Conservation (phyloP, 1,284 basidiomycete species). For the Flammula alnicola region DNA sequence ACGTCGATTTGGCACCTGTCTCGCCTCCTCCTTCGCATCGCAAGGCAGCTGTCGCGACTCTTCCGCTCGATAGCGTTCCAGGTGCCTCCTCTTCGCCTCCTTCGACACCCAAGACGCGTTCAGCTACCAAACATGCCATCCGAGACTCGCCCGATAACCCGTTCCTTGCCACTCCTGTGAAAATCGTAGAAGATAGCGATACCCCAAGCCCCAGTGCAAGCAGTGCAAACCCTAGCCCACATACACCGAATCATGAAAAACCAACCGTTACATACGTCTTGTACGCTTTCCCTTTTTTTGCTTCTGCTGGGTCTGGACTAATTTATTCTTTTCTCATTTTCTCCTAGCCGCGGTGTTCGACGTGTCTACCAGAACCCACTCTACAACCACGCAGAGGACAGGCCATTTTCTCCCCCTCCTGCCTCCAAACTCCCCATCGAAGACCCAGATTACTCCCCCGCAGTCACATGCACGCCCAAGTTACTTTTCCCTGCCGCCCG, state of each 20-base stretch:
- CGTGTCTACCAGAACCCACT: conserved; percentile 55
- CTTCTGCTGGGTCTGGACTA: conserved; percentile 2
- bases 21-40: conserved; percentile 50
- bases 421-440: conserved; percentile 49
- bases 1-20: conserved; percentile 34
- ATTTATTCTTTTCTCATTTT: conserved; percentile 8
- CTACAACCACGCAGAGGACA: conserved; percentile 45
- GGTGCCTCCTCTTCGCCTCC: conserved; percentile 26
- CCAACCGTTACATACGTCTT: conserved; percentile 61
- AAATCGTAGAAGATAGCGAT: conserved; percentile 22
- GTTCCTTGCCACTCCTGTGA: conserved; percentile 41
- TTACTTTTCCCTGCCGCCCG: conserved; percentile 43
- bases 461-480: conserved; percentile 48
- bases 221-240: conserved; percentile 26
- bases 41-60: conserved; percentile 22
- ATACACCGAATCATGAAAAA: conserved; percentile 37
- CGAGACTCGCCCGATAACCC: conserved; percentile 49
- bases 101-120: conserved; percentile 35
- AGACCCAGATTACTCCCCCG: conserved; percentile 58
- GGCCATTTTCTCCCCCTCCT: conserved; percentile 43
- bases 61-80: conserved; percentile 1
- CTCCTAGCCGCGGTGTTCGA: conserved; percentile 55
- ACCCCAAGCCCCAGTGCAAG: conserved; percentile 21
- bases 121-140: conserved; percentile 21
- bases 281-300: conserved; percentile 42